Evolutionary conservation across 2,329 filamentous ascomycete genomes (phyloP).

Genomic region (Lachnellula hyalina): DNA sequence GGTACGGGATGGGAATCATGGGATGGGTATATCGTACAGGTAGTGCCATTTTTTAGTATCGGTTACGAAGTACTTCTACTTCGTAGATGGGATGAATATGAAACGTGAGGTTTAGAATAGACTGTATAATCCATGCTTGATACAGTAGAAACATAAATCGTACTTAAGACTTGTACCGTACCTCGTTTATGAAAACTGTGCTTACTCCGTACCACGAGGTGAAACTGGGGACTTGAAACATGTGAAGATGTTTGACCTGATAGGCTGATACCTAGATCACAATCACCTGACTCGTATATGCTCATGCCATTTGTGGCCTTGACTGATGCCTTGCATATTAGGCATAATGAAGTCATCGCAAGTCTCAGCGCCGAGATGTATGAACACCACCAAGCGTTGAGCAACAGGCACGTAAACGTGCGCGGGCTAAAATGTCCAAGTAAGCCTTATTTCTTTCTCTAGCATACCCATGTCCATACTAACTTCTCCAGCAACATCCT

Average conservation of each 20-base stretch:
- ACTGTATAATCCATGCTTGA: too few relatives aligned
- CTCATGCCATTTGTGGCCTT: not conserved
- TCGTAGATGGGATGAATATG: too few relatives aligned
- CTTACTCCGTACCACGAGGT: too few relatives aligned
- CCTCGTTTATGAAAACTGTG: too few relatives aligned
- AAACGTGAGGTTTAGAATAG: too few relatives aligned
- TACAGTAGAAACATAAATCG: too few relatives aligned
- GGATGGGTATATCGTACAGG: too few relatives aligned
- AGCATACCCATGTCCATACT: not conserved
- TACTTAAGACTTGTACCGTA: too few relatives aligned
- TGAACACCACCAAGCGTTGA: not conserved
- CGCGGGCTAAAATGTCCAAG: conserved; percentile 2
- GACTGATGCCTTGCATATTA: not conserved
- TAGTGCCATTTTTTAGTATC: too few relatives aligned
- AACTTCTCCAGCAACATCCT: conserved; percentile 29
- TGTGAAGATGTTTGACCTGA: not conserved
- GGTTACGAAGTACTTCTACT: too few relatives aligned
- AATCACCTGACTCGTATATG: not conserved
- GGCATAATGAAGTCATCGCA: conserved; percentile 10
- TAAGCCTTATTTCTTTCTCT: not conserved
- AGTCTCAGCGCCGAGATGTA: not conserved
- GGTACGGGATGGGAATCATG: too few relatives aligned
- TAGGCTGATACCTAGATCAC: not conserved
- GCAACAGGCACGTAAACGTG: not conserved
- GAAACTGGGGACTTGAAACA: too few relatives aligned